Conservation (phyloP, 2,329 filamentous ascomycete genomes). For the Sarocladium strictum region DNA sequence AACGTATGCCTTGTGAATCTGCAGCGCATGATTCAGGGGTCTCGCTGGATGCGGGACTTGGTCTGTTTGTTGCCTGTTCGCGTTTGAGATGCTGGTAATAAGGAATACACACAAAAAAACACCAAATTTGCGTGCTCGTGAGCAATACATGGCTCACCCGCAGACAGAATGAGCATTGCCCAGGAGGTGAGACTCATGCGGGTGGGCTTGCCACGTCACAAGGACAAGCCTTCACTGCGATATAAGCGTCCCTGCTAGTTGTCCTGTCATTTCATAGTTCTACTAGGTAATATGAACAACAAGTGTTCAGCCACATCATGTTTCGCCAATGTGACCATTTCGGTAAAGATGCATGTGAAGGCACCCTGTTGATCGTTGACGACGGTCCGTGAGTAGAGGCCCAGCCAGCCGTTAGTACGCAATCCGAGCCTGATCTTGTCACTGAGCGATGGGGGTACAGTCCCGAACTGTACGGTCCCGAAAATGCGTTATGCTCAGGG, state of each 20-base stretch:
- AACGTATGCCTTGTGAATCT: neutral
- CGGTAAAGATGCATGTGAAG: neutral
- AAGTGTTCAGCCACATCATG: conserved; percentile 11
- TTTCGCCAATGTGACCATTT: neutral
- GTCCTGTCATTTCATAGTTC: conserved; percentile 28
- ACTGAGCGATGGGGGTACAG: too few relatives aligned
- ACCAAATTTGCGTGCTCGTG: conserved; percentile 15
- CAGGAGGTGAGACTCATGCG: neutral
- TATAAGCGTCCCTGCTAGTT: conserved; percentile 31
- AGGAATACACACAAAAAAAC: conserved; percentile 8
- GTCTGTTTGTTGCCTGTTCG: neutral
- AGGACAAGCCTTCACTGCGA: conserved; percentile 28
- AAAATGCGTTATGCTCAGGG: too few relatives aligned
- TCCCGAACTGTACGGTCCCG: too few relatives aligned
- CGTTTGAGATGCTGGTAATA: conserved; percentile 28
- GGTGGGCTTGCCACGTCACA: conserved; percentile 18
- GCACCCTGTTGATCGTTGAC: too few relatives aligned
- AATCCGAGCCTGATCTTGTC: too few relatives aligned
- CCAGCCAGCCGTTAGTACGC: too few relatives aligned
- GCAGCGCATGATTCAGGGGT: conserved; percentile 2
- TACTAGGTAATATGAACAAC: conserved; percentile 37
- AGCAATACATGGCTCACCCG: neutral
- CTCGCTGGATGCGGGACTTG: neutral
- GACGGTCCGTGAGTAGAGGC: too few relatives aligned
- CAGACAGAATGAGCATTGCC: neutral